Base-by-base conservation (phyloP, 176 grass and related monocot species). In the Oryza meyeriana region DNA sequence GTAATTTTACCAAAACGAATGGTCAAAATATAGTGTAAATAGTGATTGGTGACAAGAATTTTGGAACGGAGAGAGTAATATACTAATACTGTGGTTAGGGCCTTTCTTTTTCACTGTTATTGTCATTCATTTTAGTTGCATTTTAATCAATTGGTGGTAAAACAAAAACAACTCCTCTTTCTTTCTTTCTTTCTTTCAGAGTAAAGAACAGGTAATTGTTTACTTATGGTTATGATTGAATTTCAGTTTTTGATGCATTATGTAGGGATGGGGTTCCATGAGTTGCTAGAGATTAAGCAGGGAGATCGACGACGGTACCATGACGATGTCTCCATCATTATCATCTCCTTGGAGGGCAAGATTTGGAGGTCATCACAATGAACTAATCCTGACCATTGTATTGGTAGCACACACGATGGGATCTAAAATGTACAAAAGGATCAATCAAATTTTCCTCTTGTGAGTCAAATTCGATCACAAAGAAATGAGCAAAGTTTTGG, bases 271-370 rank as follows among this genome's bases (percentile, higher is more conserved):
- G 87, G 77, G 58, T 78, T 95, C 72, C 80, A 90, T 69, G 90
- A 95, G 77, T 85, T 98, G 77, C 84, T 98, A 1, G 85, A 89
- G 55, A 70, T 98, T 42, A 58, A 86, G 0, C 90, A 91, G 66
- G 96, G 96, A 30, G 92, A 89, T 18, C 79, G 92, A 0, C 86
- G 92, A 9, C 81, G 41, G 12, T 98, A 95, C 58, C 90, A 95
- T 31, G 96, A 95, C 17, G 92, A 95, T 41, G 87, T 98, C 66
- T 98, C 95, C 72, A 93, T 98, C 77, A 85, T 98, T 31, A 91
- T 98, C 64, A 75, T 98, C 79, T 93, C 96, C 3, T 13, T 98
- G 57, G 89, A 98, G 28, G 96, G 96, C 42, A 92, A 81, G 64
- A 89, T 93, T 35, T 98, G 95, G 95, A 87, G 79, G 27, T 94